A percentile compares a stretch with the other conserved stretches of the same genome.
Conservation (phyloP, 768 basidiomycete genomes). For the Omphalotus guepiniiformis region DNA sequence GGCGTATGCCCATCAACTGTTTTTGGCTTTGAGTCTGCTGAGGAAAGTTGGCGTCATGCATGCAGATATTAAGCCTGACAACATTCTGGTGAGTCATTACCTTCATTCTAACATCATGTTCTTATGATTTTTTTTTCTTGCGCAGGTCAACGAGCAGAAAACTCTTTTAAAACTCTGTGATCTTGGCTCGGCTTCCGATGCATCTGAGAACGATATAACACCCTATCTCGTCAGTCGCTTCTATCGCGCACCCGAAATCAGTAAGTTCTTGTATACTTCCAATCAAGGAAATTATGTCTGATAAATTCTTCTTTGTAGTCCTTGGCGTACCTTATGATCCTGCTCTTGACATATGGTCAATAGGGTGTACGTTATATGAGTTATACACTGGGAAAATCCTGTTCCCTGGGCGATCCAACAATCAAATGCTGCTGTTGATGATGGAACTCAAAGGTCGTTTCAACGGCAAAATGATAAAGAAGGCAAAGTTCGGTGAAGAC, state of each 20-base stretch:
- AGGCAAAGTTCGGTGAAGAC: constrained; percentile 84
- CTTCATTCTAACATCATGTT: constrained; percentile 1
- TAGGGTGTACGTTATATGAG: constrained; percentile 96
- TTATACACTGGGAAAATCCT: constrained; percentile 96
- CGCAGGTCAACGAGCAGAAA: constrained; percentile 91
- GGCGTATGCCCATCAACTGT: constrained; percentile 97
- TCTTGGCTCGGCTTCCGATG: constrained; percentile 94
- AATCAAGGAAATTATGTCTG: constrained; percentile 14
- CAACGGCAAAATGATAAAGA: constrained; percentile 92
- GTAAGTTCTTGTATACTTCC: constrained; percentile 34
- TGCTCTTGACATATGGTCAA: constrained; percentile 92
- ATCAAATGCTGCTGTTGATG: constrained; percentile 96
- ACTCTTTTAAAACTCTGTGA: constrained; percentile 93
- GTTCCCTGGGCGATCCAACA: constrained; percentile 94
- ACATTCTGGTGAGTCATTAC: constrained; percentile 70
- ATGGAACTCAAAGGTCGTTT: constrained; percentile 97
- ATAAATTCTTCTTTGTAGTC: constrained; percentile 45
- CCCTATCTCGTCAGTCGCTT: constrained; percentile 97
- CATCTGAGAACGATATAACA: constrained; percentile 93
- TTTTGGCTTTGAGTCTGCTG: constrained; percentile 79
- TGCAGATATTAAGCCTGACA: constrained; percentile 98
- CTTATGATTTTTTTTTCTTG: not conserved
- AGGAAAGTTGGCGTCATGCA: constrained; percentile 94
- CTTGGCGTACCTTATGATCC: constrained; percentile 94
- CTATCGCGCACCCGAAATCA: constrained; percentile 98